Evolutionary conservation across 179 eudicot species (phyloP).

Genomic region (Monotropa hypopitys): DNA sequence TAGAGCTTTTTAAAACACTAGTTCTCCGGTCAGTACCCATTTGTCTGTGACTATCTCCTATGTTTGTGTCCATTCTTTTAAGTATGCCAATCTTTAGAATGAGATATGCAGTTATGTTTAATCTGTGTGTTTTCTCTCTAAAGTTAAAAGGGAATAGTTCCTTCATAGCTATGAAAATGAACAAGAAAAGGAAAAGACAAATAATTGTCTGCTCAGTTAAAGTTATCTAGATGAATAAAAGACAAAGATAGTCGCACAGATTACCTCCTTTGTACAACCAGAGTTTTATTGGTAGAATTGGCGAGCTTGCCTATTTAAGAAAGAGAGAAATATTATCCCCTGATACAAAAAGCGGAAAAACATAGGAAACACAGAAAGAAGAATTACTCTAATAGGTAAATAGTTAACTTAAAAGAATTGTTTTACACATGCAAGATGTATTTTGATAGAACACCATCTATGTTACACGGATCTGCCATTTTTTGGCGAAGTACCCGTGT

Average conservation of each 20-base stretch:
- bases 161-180: not conserved
- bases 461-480: no score
- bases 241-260: slow-evolving; percentile 1
- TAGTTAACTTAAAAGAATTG: not conserved
- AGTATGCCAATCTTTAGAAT: not conserved
- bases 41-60: not conserved
- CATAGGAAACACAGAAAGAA: not conserved
- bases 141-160: not conserved
- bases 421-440: not conserved
- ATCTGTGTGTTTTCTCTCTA: not conserved
- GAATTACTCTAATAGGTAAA: not conserved
- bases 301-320: slow-evolving; percentile 26
- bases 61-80: not conserved
- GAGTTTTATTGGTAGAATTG: slow-evolving; percentile 25
- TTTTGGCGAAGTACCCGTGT: no score
- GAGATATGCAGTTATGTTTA: not conserved
- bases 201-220: not conserved
- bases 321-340: not conserved
- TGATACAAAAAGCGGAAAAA: not conserved
- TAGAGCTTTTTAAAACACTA: no score
- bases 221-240: not conserved
- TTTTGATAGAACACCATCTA: not conserved
- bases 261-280: slow-evolving; percentile 36
- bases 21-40: not conserved
- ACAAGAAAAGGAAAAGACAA: not conserved